Base-by-base conservation (phyloP, 1,139 yeast species). In the Kodamaea ohmeri region DNA sequence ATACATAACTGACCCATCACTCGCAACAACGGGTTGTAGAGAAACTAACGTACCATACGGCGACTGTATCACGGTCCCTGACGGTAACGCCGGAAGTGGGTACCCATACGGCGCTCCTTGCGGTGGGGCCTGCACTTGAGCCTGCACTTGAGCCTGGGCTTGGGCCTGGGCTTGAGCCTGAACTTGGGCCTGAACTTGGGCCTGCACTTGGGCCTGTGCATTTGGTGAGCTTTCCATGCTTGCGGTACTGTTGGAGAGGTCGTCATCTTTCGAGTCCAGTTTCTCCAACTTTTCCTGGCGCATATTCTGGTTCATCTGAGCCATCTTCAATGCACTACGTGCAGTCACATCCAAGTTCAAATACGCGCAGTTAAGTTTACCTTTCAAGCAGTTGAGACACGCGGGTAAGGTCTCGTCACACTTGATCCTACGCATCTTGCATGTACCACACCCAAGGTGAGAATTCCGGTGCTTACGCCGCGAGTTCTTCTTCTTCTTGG, bases 381-480 rank as follows among this genome's bases (percentile, higher is more conserved):
- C 81, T 54, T 79, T 74, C 38, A 69, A 52, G 52, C 86, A 80
- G 51, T 80, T 80, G 37, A 71, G 63, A 50, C 87, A 80, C 25
- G 72, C 66, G 1, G 85, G 86, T 22, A 79, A 62, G 40, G 71
- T 69, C 53, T 80, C 87, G 56, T 80, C 85, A 58, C 87, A 80
- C 52, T 80, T 80, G 53, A 80, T 78, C 43, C 86, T 63, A 44
- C 86, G 69, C 48, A 76, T 72, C 50, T 80, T 79, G 60, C 87
- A 80, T 27, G 83, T 79, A 4, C 80, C 78, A 60, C 87, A 80
- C 22, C 83, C 81, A 39, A 60, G 65, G 51, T 79, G 84, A 13
- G 83, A 76, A 57, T 80, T 80, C 43, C 81, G 66, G 56, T 80
- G 86, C 43, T 78, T 74, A 47, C 84, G 60, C 49, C 86, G 64